These are phyloP conservation scores for Alternaria angustiovoidea DNA, from an alignment of 2,329 filamentous ascomycete species.

Conservation along the genomic window DNA sequence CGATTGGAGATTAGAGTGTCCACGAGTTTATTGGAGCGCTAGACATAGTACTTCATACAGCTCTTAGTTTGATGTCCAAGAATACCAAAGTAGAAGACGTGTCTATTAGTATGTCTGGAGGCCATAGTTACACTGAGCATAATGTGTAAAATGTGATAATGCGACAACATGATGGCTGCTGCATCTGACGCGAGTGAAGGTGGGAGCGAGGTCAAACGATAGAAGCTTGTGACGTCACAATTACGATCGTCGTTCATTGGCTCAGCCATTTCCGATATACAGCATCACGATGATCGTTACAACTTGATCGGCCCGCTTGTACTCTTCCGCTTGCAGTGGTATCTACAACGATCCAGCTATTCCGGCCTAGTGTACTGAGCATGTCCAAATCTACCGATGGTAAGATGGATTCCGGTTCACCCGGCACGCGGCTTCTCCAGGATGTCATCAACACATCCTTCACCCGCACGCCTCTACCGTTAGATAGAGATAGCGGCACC, in stretches of 20 bases:
- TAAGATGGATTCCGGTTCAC: conserved; percentile 3
- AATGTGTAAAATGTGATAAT: neutral
- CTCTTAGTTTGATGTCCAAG: neutral
- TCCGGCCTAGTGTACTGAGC: conserved; percentile 8
- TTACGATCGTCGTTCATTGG: conserved; percentile 11
- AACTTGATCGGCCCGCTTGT: conserved; percentile 9
- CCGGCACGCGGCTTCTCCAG: conserved; percentile 16
- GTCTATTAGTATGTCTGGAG: neutral
- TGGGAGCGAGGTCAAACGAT: neutral
- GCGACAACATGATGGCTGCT: neutral
- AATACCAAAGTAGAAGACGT: neutral
- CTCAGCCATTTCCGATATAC: conserved; percentile 1
- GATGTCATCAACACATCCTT: conserved; percentile 22
- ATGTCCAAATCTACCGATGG: conserved; percentile 18
- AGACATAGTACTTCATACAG: neutral
- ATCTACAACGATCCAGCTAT: conserved; percentile 15
- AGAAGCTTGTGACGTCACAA: conserved; percentile 16
- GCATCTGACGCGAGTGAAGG: neutral
- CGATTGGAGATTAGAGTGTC: neutral
- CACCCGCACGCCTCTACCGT: conserved; percentile 10
- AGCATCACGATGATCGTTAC: conserved; percentile 3
- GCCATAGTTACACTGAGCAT: neutral
- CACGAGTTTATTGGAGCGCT: neutral
- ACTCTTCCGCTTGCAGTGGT: neutral
- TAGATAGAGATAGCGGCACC: conserved; percentile 18